Conservation (phyloP, 192 early-diverging fungal species). For the Chytriomyces confervae region DNA sequence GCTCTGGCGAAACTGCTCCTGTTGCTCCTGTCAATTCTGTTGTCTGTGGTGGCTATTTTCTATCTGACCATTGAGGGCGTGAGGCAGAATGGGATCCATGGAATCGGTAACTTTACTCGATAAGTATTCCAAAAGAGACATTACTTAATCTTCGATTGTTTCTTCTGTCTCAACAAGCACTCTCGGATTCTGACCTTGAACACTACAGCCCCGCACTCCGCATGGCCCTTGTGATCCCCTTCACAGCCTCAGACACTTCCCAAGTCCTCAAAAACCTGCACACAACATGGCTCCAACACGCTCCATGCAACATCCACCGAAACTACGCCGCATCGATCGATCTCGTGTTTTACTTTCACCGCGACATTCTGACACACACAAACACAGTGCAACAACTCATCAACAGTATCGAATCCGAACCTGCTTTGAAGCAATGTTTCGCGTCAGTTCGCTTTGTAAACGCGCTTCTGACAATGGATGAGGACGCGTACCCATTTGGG, state of each 20-base stretch:
- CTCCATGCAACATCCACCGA: constrained; percentile 29
- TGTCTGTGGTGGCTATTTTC: background rate
- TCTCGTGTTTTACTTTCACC: constrained; percentile 45
- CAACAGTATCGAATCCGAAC: background rate
- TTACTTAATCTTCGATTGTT: too few species aligned
- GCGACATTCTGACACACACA: constrained; percentile 15
- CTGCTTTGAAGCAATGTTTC: constrained; percentile 18
- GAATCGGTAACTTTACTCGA: background rate
- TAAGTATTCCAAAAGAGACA: too few species aligned
- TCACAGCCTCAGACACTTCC: constrained; percentile 13
- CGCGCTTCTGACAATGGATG: constrained; percentile 28
- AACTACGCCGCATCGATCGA: constrained; percentile 22
- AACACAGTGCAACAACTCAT: background rate
- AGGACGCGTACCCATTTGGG: constrained; percentile 40
- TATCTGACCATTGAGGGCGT: background rate
- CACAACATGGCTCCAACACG: constrained; percentile 25
- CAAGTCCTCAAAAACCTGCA: constrained; percentile 32
- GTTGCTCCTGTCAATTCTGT: background rate
- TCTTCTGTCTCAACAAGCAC: constrained; percentile 6
- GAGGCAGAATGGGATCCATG: background rate
- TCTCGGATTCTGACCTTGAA: constrained; percentile 25
- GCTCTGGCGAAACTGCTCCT: background rate
- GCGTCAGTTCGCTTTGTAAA: constrained; percentile 40
- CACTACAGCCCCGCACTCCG: constrained; percentile 16
- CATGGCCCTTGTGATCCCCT: constrained; percentile 41